Evolutionary conservation across 2,329 filamentous ascomycete species (phyloP).

Genomic region (Pseudopithomyces chartarum): DNA sequence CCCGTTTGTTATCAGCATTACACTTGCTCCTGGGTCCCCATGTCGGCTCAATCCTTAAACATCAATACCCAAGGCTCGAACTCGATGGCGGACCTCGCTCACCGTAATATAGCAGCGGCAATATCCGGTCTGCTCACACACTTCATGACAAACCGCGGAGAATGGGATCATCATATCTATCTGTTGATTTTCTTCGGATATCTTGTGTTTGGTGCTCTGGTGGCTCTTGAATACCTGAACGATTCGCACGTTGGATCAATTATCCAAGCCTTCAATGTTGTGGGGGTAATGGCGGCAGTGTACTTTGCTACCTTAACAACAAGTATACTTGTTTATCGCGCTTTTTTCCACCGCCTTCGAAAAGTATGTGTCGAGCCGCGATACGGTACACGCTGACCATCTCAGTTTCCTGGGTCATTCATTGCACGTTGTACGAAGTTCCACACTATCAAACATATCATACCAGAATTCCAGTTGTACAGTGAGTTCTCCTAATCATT

Average conservation of each 20-base stretch:
- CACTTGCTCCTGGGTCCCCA: too few relatives aligned
- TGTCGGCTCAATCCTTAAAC: neutral
- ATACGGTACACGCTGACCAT: neutral
- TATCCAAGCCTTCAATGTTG: slow-evolving; percentile 11
- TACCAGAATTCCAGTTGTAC: slow-evolving; percentile 30
- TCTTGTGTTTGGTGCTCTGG: slow-evolving; percentile 21
- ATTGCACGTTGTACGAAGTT: slow-evolving; percentile 45
- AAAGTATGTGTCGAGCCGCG: slow-evolving; percentile 17
- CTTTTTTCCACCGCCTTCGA: slow-evolving; percentile 47
- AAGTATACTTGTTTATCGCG: slow-evolving; percentile 48
- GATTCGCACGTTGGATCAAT: slow-evolving; percentile 16
- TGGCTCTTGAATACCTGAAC: slow-evolving; percentile 21
- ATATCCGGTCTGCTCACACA: slow-evolving; percentile 31
- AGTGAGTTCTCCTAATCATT: neutral
- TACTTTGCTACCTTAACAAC: slow-evolving; percentile 28
- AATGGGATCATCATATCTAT: slow-evolving; percentile 30
- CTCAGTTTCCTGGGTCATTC: slow-evolving; percentile 47
- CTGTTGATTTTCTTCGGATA: slow-evolving; percentile 19
- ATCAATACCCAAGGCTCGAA: neutral
- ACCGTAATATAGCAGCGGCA: slow-evolving; percentile 24
- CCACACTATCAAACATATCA: slow-evolving; percentile 37
- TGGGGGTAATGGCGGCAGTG: slow-evolving; percentile 16
- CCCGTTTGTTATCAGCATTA: neutral
- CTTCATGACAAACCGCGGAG: slow-evolving; percentile 23
- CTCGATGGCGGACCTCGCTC: slow-evolving; percentile 18